Base-by-base conservation (phyloP, 495 filamentous ascomycete species). In the Staphylotrichum longicolle region DNA sequence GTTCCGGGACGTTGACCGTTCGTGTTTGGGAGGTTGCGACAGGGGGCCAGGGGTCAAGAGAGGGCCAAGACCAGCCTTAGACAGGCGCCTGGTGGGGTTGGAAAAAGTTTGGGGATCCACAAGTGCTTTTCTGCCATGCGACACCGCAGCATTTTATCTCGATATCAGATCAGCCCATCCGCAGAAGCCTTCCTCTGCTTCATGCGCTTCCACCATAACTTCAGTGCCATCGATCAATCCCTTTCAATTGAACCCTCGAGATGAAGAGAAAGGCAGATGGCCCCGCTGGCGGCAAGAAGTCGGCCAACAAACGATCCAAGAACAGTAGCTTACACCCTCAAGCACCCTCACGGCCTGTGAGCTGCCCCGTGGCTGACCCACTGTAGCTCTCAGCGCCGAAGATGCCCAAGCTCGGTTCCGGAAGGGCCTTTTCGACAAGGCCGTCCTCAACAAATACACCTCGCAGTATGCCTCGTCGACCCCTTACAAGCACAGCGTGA, bases 401-500 rank as follows among this genome's bases (percentile, higher is more conserved):
- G 77, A 82, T 47, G 76, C 78, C 65, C 76, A 76, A 65, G 70
- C 72, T 53, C 73, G 81, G 51, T 96, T 98, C 70, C 86, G 88
- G 41, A 80, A 87, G 54, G 88, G 85, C 6, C 81, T 96, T 14
- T 94, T 96, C 71, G 88, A 89, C 56, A 71, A 85, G 51, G 67
- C 80, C 47, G 81, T 87, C 54, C 80, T 89, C 55, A 70, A 85
- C 64, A 80, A 83, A 65, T 93, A 95, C 68, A 86, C 84, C 6
- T 74, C 81, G 44, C 75, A 80, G 69, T 96, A 96, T 75, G 82
- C 85, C 58, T 70, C 80, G 42, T 96, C 92, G 12, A 71, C 78
- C 53, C 92, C 92, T 4, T 98, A 98, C 78, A 91, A 90, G 63
- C 93, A 98, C 75, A 87, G 87, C 66, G 92, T 99, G 12, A 96